Evolutionary conservation across 805 yeast species (phyloP).

Genomic region (Clavispora phyllophila): DNA sequence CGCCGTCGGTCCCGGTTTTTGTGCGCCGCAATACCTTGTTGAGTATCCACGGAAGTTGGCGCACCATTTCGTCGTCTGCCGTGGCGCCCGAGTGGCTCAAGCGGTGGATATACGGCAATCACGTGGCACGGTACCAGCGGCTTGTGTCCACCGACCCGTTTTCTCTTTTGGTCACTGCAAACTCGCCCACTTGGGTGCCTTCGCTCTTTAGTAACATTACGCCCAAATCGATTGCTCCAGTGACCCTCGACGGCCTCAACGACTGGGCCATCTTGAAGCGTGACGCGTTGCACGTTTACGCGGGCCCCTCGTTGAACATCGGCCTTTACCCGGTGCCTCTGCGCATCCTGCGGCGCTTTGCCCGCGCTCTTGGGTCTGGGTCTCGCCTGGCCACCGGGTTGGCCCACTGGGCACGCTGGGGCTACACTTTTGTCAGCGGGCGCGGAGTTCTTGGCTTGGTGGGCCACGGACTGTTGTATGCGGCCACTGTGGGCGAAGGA

Average conservation of each 20-base stretch:
- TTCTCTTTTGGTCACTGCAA: slow-evolving; percentile 40
- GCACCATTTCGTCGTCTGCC: slow-evolving; percentile 12
- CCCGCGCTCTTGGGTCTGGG: slow-evolving; percentile 19
- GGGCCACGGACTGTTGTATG: slow-evolving; percentile 52
- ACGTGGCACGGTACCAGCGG: slow-evolving; percentile 42
- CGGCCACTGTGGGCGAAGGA: slow-evolving; percentile 36
- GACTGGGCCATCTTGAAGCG: slow-evolving; percentile 60
- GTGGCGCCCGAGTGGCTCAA: slow-evolving; percentile 35
- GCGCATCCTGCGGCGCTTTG: slow-evolving; percentile 28
- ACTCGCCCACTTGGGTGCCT: slow-evolving; percentile 15
- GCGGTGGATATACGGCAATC: slow-evolving; percentile 41
- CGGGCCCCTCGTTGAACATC: slow-evolving; percentile 48
- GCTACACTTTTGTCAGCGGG: slow-evolving; percentile 49
- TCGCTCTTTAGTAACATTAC: slow-evolving; percentile 13
- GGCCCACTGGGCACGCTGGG: slow-evolving; percentile 27
- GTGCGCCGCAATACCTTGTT: slow-evolving; percentile 47
- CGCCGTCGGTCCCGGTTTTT: slow-evolving; percentile 54
- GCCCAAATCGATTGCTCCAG: slow-evolving; percentile 37
- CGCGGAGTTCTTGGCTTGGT: slow-evolving; percentile 53
- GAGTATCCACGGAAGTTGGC: slow-evolving; percentile 36
- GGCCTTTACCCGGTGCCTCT: slow-evolving; percentile 36
- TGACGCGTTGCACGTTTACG: slow-evolving; percentile 44
- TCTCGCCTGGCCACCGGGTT: slow-evolving; percentile 37
- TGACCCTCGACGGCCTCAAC: slow-evolving; percentile 50
- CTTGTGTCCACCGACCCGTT: slow-evolving; percentile 45